Evolutionary conservation across 2,329 filamentous ascomycete genomes (phyloP).

Genomic region (Pseudogymnoascus pannorum): DNA sequence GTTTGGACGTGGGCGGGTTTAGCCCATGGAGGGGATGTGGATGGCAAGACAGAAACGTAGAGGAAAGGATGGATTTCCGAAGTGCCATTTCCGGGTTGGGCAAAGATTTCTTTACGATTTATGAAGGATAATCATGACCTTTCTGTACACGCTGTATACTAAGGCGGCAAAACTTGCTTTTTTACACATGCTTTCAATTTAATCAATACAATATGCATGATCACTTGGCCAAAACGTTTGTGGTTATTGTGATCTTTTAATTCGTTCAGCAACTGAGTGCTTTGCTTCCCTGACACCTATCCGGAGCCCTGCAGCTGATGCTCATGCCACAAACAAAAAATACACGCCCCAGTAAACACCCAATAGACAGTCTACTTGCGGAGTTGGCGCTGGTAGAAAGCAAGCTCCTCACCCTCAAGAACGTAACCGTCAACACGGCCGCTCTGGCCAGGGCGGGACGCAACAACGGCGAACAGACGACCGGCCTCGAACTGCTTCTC

Average conservation of each 20-base stretch:
- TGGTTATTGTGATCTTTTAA: background rate
- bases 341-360: slow-evolving; percentile 23
- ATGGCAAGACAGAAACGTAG: background rate
- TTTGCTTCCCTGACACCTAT: slow-evolving; percentile 7
- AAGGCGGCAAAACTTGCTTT: background rate
- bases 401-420: slow-evolving; percentile 97
- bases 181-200: background rate
- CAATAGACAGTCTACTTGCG: slow-evolving; percentile 69
- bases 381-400: slow-evolving; percentile 99
- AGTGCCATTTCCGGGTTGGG: background rate
- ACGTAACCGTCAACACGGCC: slow-evolving; percentile 96
- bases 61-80: background rate
- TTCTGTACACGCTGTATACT: background rate
- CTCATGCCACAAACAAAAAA: slow-evolving; percentile 9
- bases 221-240: background rate
- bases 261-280: slow-evolving; percentile 8
- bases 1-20: background rate
- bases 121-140: background rate
- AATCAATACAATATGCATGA: background rate
- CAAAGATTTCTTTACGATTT: background rate
- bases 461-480: slow-evolving; percentile 89
- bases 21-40: background rate
- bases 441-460: slow-evolving; percentile 92
- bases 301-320: slow-evolving; percentile 7
- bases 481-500: slow-evolving; percentile 99